A percentile compares a stretch with the other conserved stretches of the same genome.
phyloP scores from a whole-genome alignment of 495 filamentous ascomycete species.

The Cryomyces minteri region DNA sequence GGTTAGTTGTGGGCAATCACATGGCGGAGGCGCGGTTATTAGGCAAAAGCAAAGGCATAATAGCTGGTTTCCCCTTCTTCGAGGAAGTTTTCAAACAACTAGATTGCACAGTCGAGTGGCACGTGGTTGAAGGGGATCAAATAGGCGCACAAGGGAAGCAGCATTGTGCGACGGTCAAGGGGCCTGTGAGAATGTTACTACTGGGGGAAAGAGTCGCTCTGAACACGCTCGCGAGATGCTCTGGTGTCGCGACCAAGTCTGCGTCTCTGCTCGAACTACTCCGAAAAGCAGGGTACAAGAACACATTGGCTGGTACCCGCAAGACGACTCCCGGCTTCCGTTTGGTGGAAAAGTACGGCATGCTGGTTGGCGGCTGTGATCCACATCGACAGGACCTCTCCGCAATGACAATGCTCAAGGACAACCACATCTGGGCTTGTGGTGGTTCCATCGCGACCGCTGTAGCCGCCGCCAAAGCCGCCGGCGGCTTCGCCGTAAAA shows the following conservation, averaged over 20 bases:
- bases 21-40: constrained; percentile 62
- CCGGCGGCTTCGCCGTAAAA: constrained; percentile 78
- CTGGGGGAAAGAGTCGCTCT: constrained; percentile 86
- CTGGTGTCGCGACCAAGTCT: constrained; percentile 67
- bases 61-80: constrained; percentile 91
- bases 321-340: constrained; percentile 96
- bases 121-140: constrained; percentile 50
- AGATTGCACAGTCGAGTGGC: constrained; percentile 84
- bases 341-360: constrained; percentile 94
- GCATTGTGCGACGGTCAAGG: constrained; percentile 64
- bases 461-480: constrained; percentile 65
- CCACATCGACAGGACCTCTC: constrained; percentile 81
- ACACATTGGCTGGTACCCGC: constrained; percentile 80
- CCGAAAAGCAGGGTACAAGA: constrained; percentile 48
- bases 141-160: constrained; percentile 30
- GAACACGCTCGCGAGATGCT: constrained; percentile 81
- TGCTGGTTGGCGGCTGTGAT: constrained; percentile 83
- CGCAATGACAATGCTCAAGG: constrained; percentile 95
- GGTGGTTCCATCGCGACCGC: constrained; percentile 57
- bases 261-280: constrained; percentile 29
- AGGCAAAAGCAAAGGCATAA: constrained; percentile 73
- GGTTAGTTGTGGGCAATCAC: constrained; percentile 81
- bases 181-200: constrained; percentile 69
- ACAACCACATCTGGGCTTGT: constrained; percentile 89
- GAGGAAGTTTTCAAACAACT: constrained; percentile 82